Evolutionary conservation across 2,329 filamentous ascomycete genomes (phyloP).

Genomic region (Diaporthe sp.): DNA sequence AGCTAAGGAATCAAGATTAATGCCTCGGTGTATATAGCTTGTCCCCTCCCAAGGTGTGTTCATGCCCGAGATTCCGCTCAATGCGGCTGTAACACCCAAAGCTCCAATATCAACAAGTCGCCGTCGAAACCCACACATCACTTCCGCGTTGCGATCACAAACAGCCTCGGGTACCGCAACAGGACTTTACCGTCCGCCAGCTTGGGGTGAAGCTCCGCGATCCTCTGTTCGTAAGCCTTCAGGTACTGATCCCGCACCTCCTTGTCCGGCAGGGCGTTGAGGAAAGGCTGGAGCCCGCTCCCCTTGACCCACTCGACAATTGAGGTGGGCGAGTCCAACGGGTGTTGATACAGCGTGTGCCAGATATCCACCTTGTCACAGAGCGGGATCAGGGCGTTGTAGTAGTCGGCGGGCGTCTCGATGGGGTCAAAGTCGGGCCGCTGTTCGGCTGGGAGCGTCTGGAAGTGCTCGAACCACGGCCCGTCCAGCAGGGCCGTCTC

Average conservation of each 20-base stretch:
- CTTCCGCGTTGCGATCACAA: conserved; percentile 57
- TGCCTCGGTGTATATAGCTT: not conserved
- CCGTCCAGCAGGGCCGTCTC: conserved; percentile 48
- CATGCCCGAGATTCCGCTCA: not conserved
- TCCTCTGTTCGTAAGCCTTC: conserved; percentile 53
- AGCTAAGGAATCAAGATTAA: not conserved
- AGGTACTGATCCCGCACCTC: conserved; percentile 56
- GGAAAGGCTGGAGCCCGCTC: conserved; percentile 64
- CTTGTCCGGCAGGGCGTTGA: conserved; percentile 55
- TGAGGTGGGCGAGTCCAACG: conserved; percentile 56
- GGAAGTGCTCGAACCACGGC: conserved; percentile 38
- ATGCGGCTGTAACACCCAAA: not conserved
- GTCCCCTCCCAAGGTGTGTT: too few species aligned
- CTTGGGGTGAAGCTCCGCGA: conserved; percentile 56
- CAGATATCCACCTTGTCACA: conserved; percentile 60
- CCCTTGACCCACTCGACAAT: conserved; percentile 71
- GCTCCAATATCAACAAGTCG: too few species aligned
- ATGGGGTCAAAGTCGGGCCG: conserved; percentile 57
- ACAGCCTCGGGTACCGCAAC: conserved; percentile 65
- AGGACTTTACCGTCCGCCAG: conserved; percentile 63
- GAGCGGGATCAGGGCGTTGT: conserved; percentile 58
- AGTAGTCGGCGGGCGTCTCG: conserved; percentile 57
- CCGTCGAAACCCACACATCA: not conserved
- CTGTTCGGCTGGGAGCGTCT: conserved; percentile 38
- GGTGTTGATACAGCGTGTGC: conserved; percentile 64